Conservation (phyloP, 192 early-diverging fungal genomes). For the Coemansia asiatica region DNA sequence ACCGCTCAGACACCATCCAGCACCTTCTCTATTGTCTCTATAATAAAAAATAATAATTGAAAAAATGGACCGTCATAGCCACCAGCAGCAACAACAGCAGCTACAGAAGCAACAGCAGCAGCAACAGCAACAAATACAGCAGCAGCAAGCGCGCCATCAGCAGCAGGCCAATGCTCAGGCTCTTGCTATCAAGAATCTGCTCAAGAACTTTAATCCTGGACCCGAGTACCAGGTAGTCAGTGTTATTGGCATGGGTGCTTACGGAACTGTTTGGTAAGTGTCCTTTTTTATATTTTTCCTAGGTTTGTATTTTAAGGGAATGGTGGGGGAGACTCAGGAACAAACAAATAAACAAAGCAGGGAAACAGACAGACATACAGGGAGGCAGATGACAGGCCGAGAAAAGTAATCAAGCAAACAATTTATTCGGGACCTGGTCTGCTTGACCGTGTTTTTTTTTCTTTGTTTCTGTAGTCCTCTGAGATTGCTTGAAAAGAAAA, state of each 20-base stretch:
- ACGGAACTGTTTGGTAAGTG: slow-evolving; percentile 89
- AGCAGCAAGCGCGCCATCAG: slow-evolving; percentile 48
- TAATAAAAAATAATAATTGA: slow-evolving; percentile 6
- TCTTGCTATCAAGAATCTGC: slow-evolving; percentile 49
- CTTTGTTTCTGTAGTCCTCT: too few species aligned
- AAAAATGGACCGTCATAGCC: slow-evolving; percentile 39
- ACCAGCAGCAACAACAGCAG: slow-evolving; percentile 32
- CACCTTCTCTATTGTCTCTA: neutral
- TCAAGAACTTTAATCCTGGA: slow-evolving; percentile 72
- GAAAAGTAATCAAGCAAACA: neutral
- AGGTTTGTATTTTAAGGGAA: neutral
- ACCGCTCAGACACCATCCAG: slow-evolving; percentile 4
- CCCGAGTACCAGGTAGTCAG: slow-evolving; percentile 81
- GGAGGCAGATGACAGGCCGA: neutral
- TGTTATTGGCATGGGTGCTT: slow-evolving; percentile 90
- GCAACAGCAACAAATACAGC: slow-evolving; percentile 27
- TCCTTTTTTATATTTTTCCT: slow-evolving; percentile 4
- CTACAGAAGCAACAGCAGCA: slow-evolving; percentile 15
- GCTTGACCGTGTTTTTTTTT: neutral
- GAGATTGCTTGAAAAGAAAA: neutral
- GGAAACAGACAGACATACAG: neutral
- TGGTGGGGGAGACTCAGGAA: neutral
- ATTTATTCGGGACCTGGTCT: neutral
- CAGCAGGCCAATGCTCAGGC: slow-evolving; percentile 47
- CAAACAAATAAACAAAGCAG: neutral